phyloP scores from a whole-genome alignment of 73 alveolate species.

The Stentor coeruleus region DNA sequence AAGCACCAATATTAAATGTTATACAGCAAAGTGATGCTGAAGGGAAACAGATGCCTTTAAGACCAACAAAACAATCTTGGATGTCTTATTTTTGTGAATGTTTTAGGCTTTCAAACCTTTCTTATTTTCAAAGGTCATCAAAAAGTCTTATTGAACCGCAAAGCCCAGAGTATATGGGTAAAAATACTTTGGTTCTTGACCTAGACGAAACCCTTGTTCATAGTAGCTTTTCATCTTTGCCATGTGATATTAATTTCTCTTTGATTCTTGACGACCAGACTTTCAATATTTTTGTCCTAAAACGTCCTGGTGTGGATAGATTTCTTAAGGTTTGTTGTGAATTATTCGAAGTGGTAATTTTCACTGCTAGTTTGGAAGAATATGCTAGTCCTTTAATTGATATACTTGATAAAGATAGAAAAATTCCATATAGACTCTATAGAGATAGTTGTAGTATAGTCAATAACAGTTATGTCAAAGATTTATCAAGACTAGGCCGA shows the following conservation, averaged over 20 bases:
- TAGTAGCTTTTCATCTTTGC: conserved; percentile 26
- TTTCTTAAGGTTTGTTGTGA: conserved; percentile 57
- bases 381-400: conserved; percentile 64
- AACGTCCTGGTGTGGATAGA: conserved; percentile 77
- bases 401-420: conserved; percentile 38
- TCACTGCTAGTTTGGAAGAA: conserved; percentile 55
- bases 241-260: neutral
- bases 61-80: neutral
- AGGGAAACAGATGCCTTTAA: neutral
- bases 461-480: conserved; percentile 47
- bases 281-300: conserved; percentile 61
- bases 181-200: conserved; percentile 57
- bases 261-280: neutral
- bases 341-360: conserved; percentile 51
- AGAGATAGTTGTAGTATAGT: conserved; percentile 49
- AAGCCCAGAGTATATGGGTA: neutral
- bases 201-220: conserved; percentile 71
- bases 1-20: neutral
- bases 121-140: no score
- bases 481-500: conserved; percentile 50
- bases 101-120: neutral
- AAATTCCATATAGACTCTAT: conserved; percentile 33
- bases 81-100: neutral
- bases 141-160: neutral
- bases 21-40: neutral